These are phyloP conservation scores for Canavalia ensiformis DNA, from an alignment of 306 rosid genomes.

Conservation along the genomic window DNA sequence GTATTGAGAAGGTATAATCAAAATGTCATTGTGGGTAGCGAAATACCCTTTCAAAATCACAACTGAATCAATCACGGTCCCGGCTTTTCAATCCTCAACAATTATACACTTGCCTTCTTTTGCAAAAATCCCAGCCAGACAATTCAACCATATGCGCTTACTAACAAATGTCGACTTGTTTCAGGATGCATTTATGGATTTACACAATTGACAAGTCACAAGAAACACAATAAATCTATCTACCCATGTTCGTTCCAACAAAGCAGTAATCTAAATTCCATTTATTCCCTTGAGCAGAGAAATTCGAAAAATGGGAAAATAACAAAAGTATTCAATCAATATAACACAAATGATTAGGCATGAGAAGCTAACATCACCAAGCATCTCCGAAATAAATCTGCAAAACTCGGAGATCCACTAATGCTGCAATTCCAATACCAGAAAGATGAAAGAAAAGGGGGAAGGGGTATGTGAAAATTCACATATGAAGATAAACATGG, in stretches of 20 bases:
- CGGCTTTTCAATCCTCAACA: background rate
- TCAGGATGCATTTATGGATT: background rate
- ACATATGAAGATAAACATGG: conserved; percentile 14
- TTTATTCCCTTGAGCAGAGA: conserved; percentile 2
- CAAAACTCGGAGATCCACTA: conserved; percentile 51
- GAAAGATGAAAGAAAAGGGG: conserved; percentile 19
- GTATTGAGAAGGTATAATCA: too few species aligned
- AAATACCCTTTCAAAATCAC: too few species aligned
- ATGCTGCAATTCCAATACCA: conserved; percentile 34
- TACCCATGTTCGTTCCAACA: background rate
- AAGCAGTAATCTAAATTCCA: background rate
- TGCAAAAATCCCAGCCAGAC: background rate
- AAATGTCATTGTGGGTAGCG: too few species aligned
- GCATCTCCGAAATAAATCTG: conserved; percentile 43
- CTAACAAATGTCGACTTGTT: background rate
- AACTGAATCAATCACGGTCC: too few species aligned
- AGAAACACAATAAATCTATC: conserved; percentile 22
- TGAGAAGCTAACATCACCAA: conserved; percentile 31
- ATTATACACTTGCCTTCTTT: background rate
- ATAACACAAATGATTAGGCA: background rate
- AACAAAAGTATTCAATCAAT: background rate
- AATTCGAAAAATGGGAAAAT: background rate
- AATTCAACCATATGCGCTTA: background rate
- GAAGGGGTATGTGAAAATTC: conserved; percentile 25
- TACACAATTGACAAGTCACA: background rate